These are phyloP conservation scores for Centaurea solstitialis DNA, from an alignment of 129 eudicot species.

Conservation along the genomic window DNA sequence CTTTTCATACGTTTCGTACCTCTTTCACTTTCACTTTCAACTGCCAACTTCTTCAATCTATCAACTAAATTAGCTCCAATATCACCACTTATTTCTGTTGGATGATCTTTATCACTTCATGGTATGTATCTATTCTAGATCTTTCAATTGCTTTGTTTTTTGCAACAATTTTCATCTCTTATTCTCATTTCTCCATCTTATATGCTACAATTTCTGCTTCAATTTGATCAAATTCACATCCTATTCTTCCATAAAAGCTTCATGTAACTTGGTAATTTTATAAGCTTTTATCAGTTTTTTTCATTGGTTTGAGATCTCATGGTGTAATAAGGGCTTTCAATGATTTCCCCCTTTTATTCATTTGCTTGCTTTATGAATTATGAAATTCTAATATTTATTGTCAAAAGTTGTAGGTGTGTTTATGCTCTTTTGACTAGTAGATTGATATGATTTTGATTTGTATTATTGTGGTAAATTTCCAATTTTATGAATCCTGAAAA, in stretches of 20 bases:
- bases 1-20: slow-evolving; percentile 23
- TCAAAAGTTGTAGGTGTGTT: slow-evolving; percentile 3
- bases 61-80: slow-evolving; percentile 5
- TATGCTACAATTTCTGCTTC: slow-evolving; percentile 6
- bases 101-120: slow-evolving; percentile 20
- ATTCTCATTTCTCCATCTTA: background rate
- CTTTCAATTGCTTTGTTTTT: slow-evolving; percentile 13
- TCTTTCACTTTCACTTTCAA: background rate
- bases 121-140: slow-evolving; percentile 10
- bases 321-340: slow-evolving; percentile 4
- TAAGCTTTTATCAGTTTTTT: background rate
- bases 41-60: background rate
- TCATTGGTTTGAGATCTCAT: slow-evolving; percentile 19
- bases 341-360: background rate
- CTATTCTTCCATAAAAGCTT: background rate
- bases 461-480: background rate
- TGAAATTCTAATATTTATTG: background rate
- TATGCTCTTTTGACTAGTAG: slow-evolving; percentile 3
- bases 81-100: background rate
- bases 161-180: background rate
- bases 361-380: background rate
- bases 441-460: background rate
- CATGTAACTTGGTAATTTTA: slow-evolving; percentile 4
- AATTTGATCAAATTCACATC: background rate
- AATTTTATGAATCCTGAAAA: background rate